phyloP scores from a whole-genome alignment of 2,329 filamentous ascomycete genomes.

The Calonectria pseudoreteaudii region DNA sequence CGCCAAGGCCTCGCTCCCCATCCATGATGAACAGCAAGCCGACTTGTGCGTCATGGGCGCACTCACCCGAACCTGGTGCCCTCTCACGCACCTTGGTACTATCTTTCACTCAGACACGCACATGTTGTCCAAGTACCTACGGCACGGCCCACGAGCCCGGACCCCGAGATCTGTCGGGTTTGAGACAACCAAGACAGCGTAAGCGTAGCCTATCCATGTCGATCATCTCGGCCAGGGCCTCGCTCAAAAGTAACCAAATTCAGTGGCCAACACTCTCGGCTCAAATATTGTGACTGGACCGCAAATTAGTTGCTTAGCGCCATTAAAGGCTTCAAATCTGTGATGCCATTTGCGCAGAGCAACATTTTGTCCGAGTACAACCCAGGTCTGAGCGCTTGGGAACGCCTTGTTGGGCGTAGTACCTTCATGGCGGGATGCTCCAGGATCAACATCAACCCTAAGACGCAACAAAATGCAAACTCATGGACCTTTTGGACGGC shows the following conservation, averaged over 20 bases:
- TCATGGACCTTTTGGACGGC: background rate
- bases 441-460: background rate
- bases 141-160: background rate
- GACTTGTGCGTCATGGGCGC: constrained; percentile 2
- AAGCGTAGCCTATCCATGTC: background rate
- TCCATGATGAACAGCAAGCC: constrained; percentile 4
- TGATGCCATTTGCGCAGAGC: background rate
- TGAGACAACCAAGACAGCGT: constrained; percentile 7
- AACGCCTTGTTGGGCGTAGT: background rate
- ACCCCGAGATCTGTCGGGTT: constrained; percentile 10
- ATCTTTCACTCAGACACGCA: background rate
- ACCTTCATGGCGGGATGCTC: background rate
- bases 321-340: background rate
- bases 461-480: background rate
- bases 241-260: background rate
- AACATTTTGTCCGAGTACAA: background rate
- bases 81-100: background rate
- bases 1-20: constrained; percentile 1
- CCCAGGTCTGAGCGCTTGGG: background rate
- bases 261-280: background rate
- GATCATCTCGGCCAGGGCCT: background rate
- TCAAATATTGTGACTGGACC: background rate
- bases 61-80: background rate
- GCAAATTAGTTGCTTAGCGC: background rate
- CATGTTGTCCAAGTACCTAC: background rate